These are phyloP conservation scores for Fibroporia radiculosa DNA, from an alignment of 768 basidiomycete species.

Conservation along the genomic window DNA sequence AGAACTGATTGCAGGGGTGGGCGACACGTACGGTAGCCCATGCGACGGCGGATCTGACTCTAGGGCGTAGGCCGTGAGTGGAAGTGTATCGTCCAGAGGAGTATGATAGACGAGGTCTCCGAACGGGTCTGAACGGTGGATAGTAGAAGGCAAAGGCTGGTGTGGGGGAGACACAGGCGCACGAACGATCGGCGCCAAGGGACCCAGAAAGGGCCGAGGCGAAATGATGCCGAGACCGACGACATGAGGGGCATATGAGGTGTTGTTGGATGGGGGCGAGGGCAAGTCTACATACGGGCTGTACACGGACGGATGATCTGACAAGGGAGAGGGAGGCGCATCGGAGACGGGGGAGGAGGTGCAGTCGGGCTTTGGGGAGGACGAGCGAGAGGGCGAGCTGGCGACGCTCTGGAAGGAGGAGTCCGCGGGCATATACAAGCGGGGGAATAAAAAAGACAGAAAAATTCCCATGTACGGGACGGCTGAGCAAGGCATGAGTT, in stretches of 20 bases:
- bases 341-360: constrained; percentile 4
- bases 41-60: constrained; percentile 2
- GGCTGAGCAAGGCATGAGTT: not conserved
- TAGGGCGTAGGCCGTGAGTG: not conserved
- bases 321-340: constrained; percentile 7
- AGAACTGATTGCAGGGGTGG: constrained; percentile 7
- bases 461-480: constrained; percentile 23
- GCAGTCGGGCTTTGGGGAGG: constrained; percentile 12
- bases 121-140: constrained; percentile 12
- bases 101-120: constrained; percentile 1
- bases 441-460: constrained; percentile 22
- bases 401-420: constrained; percentile 12
- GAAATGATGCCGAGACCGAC: constrained; percentile 20
- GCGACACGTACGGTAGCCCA: constrained; percentile 4
- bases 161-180: constrained; percentile 11
- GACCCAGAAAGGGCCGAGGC: constrained; percentile 17
- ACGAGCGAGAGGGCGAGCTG: constrained; percentile 16
- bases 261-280: constrained; percentile 13
- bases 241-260: constrained; percentile 16
- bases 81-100: not conserved
- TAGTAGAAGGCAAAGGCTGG: constrained; percentile 11
- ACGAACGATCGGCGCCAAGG: constrained; percentile 14
- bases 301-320: constrained; percentile 1
- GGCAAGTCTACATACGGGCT: constrained; percentile 7
- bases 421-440: constrained; percentile 21